Conservation (phyloP, 164 flowering plant genomes). For the Dillenia suffruticosa region DNA sequence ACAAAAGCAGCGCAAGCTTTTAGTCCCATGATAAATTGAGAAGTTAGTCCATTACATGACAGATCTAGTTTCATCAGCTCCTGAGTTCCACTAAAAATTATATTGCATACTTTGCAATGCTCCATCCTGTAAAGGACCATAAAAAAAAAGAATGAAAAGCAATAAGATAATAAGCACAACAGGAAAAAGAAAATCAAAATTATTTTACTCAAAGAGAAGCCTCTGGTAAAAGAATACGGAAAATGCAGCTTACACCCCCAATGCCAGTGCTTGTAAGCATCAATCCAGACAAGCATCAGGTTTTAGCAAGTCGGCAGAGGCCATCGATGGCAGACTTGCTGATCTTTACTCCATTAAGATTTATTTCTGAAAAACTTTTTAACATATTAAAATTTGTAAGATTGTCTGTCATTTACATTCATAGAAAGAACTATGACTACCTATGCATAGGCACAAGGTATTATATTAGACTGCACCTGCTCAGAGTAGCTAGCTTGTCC, state of each 20-base stretch:
- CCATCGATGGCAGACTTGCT: conserved; percentile 60
- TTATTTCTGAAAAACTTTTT: conserved; percentile 72
- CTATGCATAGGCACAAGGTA: not conserved
- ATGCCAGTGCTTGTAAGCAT: conserved; percentile 66
- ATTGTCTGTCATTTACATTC: not conserved
- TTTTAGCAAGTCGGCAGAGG: conserved; percentile 61
- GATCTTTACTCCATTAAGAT: conserved; percentile 65
- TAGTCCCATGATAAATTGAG: conserved; percentile 29
- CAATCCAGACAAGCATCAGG: conserved; percentile 58
- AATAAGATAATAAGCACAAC: not conserved
- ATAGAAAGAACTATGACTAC: not conserved
- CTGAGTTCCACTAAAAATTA: conserved; percentile 44
- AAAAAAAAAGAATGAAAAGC: not conserved
- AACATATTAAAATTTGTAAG: not conserved
- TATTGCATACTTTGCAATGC: conserved; percentile 53
- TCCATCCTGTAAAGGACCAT: conserved; percentile 46
- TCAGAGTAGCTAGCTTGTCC: conserved; percentile 56
- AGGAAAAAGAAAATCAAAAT: not conserved
- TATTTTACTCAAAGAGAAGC: too few relatives aligned
- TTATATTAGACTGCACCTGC: conserved; percentile 38
- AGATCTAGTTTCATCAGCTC: conserved; percentile 75
- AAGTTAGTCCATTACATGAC: conserved; percentile 61
- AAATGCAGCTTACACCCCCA: conserved; percentile 59
- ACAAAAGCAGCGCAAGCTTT: conserved; percentile 21
- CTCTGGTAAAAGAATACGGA: not conserved